Evolutionary conservation across 345 rosid genomes (phyloP).

Genomic region (Atalantia buxifolia): DNA sequence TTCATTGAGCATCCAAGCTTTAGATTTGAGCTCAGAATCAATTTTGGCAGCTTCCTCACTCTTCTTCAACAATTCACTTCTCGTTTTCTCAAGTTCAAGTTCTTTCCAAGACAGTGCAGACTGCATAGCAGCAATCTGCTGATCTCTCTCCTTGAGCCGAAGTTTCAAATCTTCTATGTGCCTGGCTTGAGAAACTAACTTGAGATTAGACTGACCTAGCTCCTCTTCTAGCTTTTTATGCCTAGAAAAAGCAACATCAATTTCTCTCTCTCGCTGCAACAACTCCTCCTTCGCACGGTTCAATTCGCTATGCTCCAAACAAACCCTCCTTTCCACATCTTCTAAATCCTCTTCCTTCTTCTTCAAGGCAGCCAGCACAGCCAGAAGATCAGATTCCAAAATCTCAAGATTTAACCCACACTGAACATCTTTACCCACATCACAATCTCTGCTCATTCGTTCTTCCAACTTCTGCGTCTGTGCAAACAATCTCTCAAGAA

Average conservation of each 20-base stretch:
- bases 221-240: slow-evolving; percentile 58
- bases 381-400: slow-evolving; percentile 67
- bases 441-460: slow-evolving; percentile 36
- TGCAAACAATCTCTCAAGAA: slow-evolving; percentile 66
- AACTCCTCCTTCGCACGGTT: slow-evolving; percentile 51
- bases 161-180: slow-evolving; percentile 63
- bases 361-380: slow-evolving; percentile 59
- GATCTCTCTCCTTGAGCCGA: slow-evolving; percentile 50
- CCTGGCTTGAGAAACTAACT: slow-evolving; percentile 62
- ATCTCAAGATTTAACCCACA: slow-evolving; percentile 37
- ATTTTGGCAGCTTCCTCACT: slow-evolving; percentile 44
- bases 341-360: slow-evolving; percentile 67
- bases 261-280: slow-evolving; percentile 44
- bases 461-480: slow-evolving; percentile 62
- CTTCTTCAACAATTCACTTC: slow-evolving; percentile 40
- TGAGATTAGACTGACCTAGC: slow-evolving; percentile 46
- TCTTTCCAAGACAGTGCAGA: slow-evolving; percentile 51
- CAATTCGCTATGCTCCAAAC: slow-evolving; percentile 49
- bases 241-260: slow-evolving; percentile 46
- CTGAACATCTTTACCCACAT: slow-evolving; percentile 22
- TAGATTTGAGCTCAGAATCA: slow-evolving; percentile 42
- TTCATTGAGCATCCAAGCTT: slow-evolving; percentile 54
- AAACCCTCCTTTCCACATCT: slow-evolving; percentile 50
- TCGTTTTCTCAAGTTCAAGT: slow-evolving; percentile 50
- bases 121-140: slow-evolving; percentile 39